Evolutionary conservation across 2,329 filamentous ascomycete genomes (phyloP), one percentile per base, ranked within the genome.

Genomic region (Penicillium sp.): DNA sequence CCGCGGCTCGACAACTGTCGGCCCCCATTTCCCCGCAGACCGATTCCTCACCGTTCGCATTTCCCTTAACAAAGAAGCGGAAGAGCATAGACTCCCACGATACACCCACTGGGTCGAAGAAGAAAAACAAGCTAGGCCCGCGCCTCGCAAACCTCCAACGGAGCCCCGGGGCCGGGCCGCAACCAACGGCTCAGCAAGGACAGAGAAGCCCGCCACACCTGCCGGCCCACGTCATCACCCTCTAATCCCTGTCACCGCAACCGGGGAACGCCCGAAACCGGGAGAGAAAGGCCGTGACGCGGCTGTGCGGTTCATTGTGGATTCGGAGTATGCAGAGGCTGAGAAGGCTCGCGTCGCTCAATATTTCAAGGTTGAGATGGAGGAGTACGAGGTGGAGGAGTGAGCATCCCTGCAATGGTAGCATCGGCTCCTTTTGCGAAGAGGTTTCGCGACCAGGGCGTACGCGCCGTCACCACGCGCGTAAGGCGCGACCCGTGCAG

Each of bases 221-320:
- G 15, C 26, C 46, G 46, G 8, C 58, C 55, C 29, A 51, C 65
- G 19, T 21, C 50, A 66, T 17, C 74, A 76, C 41, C 80, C 82
- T 4, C 71, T 80, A 19, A 86, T 80, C 54, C 83, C 76, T 62
- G 79, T 75, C 63, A 78, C 71, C 65, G 81, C 77, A 68, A 82
- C 73, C 57, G 78, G 75, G 66, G 79, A 78, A 76, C 84, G 69
- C 52, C 78, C 70, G 66, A 76, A 69, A 64, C 74, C 70, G 38
- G 80, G 71, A 13, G 80, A 83, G 62, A 74, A 79, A 13, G 81
- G 83, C 7, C 78, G 82, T 35, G 90, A 92, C 23, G 91, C 91
- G 7, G 96, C 94, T 0, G 88, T 96, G 67, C 87, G 95, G 7
- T 98, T 97, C 75, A 92, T 97, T 77, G 89, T 98, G 53, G 91